Base-by-base conservation (phyloP, 768 basidiomycete species). In the Lepiota venenata region DNA sequence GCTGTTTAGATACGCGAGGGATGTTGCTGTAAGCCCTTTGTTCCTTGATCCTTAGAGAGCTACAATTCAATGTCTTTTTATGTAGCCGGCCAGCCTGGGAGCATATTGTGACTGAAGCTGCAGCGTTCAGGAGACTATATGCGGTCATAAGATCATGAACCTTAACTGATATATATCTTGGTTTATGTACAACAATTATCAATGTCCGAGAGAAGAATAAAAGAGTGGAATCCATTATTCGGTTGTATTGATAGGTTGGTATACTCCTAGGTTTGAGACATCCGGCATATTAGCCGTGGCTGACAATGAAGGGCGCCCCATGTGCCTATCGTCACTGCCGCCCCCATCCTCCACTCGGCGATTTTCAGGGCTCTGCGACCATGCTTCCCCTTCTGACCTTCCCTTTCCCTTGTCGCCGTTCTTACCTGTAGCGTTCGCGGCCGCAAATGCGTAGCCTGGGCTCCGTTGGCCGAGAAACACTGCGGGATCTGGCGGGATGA, bases 1-100 rank as follows among this genome's bases (percentile, higher is more conserved):
- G 22, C 71, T 95, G 57, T 77, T 81, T 64, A 79, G 88, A 65
- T 95, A 93, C 68, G 91, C 91, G 11, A 74, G 91, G 60, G 91
- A 93, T 66, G 92, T 93, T 48, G 87, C 87, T 51, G 91, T 92
- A 64, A 79, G 90, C 75, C 21, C n/a, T 50, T 42, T 59, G 45
- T n/a, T 29, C 48, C 18, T 47, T 45, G 22, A 55, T 27, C 44
- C 22, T 39, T 21, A 32, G 36, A 21, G n/a, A 43, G 16, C 39
- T 38, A 6, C 20, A 37, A n/a, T 59, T 36, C 48, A 16, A 16
- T 53, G n/a, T 25, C 20, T 41, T 37, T 58, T 48, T 32, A 56
- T 36, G 21, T 60, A 93, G 91, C 87, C 91, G 52, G 91, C 91
- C 44, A 91, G 78, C 63, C 71, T 84, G 47, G 91, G 91, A 21